Percentiles rank a stretch among this genome's conserved stretches.
Conservation (phyloP, 768 basidiomycete species). For the Omphalotus guepiniiformis region DNA sequence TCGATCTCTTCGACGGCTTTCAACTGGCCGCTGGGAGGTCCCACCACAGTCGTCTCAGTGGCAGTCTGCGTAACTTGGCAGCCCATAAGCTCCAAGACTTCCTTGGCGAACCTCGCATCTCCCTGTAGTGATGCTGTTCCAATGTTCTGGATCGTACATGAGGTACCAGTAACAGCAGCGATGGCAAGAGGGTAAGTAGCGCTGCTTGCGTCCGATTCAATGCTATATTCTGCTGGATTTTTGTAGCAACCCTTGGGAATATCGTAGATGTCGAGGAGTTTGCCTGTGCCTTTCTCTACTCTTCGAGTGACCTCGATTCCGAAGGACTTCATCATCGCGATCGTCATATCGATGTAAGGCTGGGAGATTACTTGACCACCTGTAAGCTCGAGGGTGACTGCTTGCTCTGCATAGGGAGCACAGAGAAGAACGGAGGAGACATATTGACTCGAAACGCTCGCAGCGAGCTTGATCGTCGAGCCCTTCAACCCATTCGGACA, state of each 20-base stretch:
- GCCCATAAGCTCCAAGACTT: slow-evolving; percentile 93
- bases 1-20: slow-evolving; percentile 84
- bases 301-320: slow-evolving; percentile 74
- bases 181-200: slow-evolving; percentile 97
- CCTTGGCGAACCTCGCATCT: slow-evolving; percentile 94
- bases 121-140: slow-evolving; percentile 90
- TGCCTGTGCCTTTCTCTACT: slow-evolving; percentile 53
- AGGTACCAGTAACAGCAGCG: slow-evolving; percentile 95
- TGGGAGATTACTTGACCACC: slow-evolving; percentile 97
- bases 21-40: slow-evolving; percentile 78
- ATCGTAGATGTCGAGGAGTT: slow-evolving; percentile 73
- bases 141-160: slow-evolving; percentile 91
- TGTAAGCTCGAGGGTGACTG: slow-evolving; percentile 84
- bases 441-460: slow-evolving; percentile 96
- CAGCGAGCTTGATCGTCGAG: slow-evolving; percentile 79
- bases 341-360: slow-evolving; percentile 99
- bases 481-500: slow-evolving; percentile 80
- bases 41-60: slow-evolving; percentile 86
- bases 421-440: slow-evolving; percentile 96
- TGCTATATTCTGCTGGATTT: slow-evolving; percentile 79
- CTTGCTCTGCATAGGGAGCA: slow-evolving; percentile 84
- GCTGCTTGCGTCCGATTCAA: slow-evolving; percentile 93
- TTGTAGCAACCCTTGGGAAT: slow-evolving; percentile 78
- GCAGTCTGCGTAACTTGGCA: slow-evolving; percentile 86
- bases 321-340: slow-evolving; percentile 95